Evolutionary conservation across 345 rosid species (phyloP).

Genomic region (Eucalyptus pumila): DNA sequence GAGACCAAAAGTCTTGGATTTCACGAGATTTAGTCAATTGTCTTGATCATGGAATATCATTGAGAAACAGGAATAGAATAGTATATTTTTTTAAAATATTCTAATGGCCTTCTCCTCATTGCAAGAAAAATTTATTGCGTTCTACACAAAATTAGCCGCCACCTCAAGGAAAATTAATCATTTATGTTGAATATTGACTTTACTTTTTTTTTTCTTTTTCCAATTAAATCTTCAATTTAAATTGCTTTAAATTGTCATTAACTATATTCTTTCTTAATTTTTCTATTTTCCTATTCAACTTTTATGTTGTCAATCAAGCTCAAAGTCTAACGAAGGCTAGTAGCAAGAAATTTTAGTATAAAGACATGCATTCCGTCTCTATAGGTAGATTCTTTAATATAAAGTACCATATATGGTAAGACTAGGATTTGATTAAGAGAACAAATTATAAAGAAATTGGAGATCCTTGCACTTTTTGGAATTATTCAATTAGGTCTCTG

Average conservation of each 20-base stretch:
- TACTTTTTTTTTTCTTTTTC: not conserved
- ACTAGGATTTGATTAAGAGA: not conserved
- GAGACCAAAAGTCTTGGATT: no score
- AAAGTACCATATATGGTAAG: not conserved
- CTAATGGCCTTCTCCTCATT: not conserved
- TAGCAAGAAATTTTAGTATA: not conserved
- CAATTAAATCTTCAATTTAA: not conserved
- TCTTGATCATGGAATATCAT: no score
- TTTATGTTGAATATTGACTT: not conserved
- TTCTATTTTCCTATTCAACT: not conserved
- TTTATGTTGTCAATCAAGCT: not conserved
- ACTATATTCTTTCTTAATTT: not conserved
- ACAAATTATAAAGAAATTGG: not conserved
- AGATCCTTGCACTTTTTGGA: not conserved
- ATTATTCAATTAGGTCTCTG: not conserved
- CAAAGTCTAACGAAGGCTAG: not conserved
- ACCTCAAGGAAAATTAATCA: not conserved
- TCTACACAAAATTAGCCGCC: not conserved
- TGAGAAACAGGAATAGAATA: no score
- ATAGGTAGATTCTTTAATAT: not conserved
- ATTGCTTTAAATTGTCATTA: not conserved
- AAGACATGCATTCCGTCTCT: not conserved
- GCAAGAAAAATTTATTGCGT: not conserved
- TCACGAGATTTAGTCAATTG: no score
- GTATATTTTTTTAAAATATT: no score